These are phyloP conservation scores for Grosmannia serpens DNA, from an alignment of 2,329 filamentous ascomycete genomes.

Conservation along the genomic window DNA sequence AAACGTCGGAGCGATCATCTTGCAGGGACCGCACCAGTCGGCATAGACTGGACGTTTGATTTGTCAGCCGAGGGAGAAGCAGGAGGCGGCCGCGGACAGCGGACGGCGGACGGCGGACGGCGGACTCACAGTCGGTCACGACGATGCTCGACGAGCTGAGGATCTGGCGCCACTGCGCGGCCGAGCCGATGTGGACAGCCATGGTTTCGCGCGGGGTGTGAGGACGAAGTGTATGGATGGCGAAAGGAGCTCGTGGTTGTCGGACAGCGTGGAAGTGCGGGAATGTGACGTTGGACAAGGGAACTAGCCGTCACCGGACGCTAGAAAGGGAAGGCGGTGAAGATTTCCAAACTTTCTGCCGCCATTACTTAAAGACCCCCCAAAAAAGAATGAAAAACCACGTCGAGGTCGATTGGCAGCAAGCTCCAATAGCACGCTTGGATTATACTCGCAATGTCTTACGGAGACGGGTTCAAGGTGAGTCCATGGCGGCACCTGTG, in stretches of 20 bases:
- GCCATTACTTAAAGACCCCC: background rate
- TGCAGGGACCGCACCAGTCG: constrained; percentile 91
- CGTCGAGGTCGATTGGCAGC: background rate
- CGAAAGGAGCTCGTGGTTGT: background rate
- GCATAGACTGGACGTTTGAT: constrained; percentile 59
- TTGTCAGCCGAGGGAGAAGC: constrained; percentile 10
- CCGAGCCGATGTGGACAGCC: constrained; percentile 50
- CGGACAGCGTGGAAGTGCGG: background rate
- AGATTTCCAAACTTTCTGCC: background rate
- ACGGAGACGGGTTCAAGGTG: constrained; percentile 14
- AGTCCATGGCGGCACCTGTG: background rate
- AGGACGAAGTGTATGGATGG: constrained; percentile 7
- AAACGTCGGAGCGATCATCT: constrained; percentile 81
- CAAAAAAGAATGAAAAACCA: too few species aligned
- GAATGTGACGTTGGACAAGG: background rate
- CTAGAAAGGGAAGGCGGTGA: background rate
- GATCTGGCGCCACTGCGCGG: constrained; percentile 59
- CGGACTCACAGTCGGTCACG: constrained; percentile 65
- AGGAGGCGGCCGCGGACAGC: background rate
- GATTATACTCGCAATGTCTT: constrained; percentile 9
- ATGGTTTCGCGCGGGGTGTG: constrained; percentile 21
- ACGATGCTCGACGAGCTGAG: constrained; percentile 67
- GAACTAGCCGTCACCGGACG: background rate
- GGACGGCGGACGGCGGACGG: constrained; percentile 1
- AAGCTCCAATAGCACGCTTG: background rate